These are phyloP conservation scores for Rhamnella rubrinervis DNA, from an alignment of 331 rosid species.

Conservation along the genomic window DNA sequence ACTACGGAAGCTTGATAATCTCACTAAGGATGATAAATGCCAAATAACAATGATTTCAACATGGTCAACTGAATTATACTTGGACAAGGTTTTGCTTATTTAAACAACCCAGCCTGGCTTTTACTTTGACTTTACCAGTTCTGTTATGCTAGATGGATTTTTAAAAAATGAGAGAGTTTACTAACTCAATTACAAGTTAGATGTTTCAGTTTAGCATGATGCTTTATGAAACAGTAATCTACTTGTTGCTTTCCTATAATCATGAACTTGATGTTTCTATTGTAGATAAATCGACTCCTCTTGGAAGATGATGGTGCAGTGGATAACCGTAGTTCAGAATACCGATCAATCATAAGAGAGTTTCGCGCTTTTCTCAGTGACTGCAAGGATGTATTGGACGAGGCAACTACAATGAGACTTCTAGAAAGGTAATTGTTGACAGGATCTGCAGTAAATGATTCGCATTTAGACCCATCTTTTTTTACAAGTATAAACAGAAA, in stretches of 20 bases:
- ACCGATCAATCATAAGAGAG: slow-evolving; percentile 75
- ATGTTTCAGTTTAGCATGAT: slow-evolving; percentile 14
- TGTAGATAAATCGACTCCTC: slow-evolving; percentile 83
- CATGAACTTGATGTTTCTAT: slow-evolving; percentile 25
- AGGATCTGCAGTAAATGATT: slow-evolving; percentile 24
- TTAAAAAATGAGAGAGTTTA: slow-evolving; percentile 6
- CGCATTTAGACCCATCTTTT: slow-evolving; percentile 4
- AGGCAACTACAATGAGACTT: slow-evolving; percentile 91
- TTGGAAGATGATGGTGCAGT: slow-evolving; percentile 86
- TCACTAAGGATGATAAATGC: slow-evolving; percentile 83
- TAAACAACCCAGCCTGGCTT: background rate
- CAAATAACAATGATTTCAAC: slow-evolving; percentile 99
- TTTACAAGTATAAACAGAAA: background rate
- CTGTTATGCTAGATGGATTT: slow-evolving; percentile 16
- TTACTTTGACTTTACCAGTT: background rate
- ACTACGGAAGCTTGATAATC: slow-evolving; percentile 84
- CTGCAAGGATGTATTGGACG: slow-evolving; percentile 91
- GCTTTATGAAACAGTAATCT: background rate
- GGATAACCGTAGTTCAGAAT: slow-evolving; percentile 66
- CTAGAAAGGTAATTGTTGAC: slow-evolving; percentile 66
- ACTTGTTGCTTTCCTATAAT: slow-evolving; percentile 19
- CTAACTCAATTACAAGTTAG: slow-evolving; percentile 13
- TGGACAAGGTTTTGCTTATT: slow-evolving; percentile 74
- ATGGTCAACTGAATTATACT: slow-evolving; percentile 89
- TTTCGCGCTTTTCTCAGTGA: slow-evolving; percentile 96